A percentile compares a stretch with the other conserved stretches of the same genome.
Conservation (phyloP, 1,284 basidiomycete genomes). For the Athelia sp. region DNA sequence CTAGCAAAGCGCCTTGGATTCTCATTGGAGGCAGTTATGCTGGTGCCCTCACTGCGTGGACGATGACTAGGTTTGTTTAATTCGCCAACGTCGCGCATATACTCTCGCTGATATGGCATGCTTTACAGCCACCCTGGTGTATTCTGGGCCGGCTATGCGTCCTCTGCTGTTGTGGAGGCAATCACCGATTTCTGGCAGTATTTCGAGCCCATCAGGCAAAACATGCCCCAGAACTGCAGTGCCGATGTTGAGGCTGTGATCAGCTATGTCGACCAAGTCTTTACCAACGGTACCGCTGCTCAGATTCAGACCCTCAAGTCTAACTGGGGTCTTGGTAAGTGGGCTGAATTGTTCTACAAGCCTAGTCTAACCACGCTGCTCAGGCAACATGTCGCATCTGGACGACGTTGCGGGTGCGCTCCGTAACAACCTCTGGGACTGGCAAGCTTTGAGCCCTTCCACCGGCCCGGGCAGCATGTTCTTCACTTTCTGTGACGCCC, state of each 20-base stretch:
- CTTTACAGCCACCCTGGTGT: constrained; percentile 51
- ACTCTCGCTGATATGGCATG: constrained; percentile 6
- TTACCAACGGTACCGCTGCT: constrained; percentile 34
- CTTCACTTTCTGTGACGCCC: constrained; percentile 66
- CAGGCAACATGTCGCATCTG: constrained; percentile 41
- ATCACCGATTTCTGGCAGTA: constrained; percentile 66
- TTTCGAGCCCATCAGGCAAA: constrained; percentile 62
- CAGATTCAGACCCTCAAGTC: constrained; percentile 51
- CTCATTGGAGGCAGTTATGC: constrained; percentile 69
- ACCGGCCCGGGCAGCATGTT: constrained; percentile 37
- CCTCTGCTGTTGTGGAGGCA: constrained; percentile 68
- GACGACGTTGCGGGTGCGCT: constrained; percentile 63
- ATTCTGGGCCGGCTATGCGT: constrained; percentile 66
- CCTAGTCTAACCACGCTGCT: no score
- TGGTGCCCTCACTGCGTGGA: constrained; percentile 66
- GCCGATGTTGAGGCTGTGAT: constrained; percentile 66
- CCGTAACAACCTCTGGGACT: constrained; percentile 41
- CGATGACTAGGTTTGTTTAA: constrained; percentile 60
- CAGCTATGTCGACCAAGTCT: constrained; percentile 53
- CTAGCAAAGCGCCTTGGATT: constrained; percentile 61
- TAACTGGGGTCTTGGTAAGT: constrained; percentile 46
- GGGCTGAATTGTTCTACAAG: no score
- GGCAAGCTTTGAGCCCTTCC: constrained; percentile 38
- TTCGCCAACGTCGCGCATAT: background rate
- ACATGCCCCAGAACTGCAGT: constrained; percentile 73